Base-by-base conservation (phyloP, 257 asterid genomes). In the Fraxinus pennsylvanica region DNA sequence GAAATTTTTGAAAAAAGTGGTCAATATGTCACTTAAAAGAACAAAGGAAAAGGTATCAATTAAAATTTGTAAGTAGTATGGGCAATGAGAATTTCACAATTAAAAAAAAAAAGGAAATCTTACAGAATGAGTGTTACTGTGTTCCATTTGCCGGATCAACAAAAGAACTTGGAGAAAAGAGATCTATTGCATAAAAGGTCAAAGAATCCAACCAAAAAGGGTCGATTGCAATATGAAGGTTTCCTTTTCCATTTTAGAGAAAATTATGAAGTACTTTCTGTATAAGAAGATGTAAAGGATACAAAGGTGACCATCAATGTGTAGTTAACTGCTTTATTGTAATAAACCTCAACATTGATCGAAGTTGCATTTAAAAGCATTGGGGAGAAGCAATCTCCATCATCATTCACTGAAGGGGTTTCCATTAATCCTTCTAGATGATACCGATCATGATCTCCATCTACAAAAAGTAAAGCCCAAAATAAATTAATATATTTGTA, bases 281-380 rank as follows among this genome's bases (percentile, higher is more conserved):
- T 77, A 76, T 61, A 63, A 71, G 21, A 74, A 36, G 17, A 74
- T 41, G 82, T 70, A 68, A 85, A 94, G 98, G 99, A 96, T 96
- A 96, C 99, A 92, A 96, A 93, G 83, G 99, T 96, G 84, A 96
- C 97, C 99, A 96, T 89, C 95, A 96, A 81, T 52, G 98, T 92
- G 87, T 96, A 96, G 84, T 96, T 96, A 39, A 96, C 96, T 63
- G 99, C 98, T 89, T 96, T 96, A 68, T 86, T 93, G 87, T 93
- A 96, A 91, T 93, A 96, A 81, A 93, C 88, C 76, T 96, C 98
- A 63, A 89, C 85, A 79, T 93, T 93, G 87, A 96, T 84, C 30
- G 98, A 96, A 78, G 98, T 91, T 32, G 97, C 97, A 87, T 93
- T 96, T 75, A 96, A 79, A 76, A 83, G 88, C 91, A 96, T 92